phyloP scores from a whole-genome alignment of 805 yeast genomes.

The Myxozyma mucilagina region DNA sequence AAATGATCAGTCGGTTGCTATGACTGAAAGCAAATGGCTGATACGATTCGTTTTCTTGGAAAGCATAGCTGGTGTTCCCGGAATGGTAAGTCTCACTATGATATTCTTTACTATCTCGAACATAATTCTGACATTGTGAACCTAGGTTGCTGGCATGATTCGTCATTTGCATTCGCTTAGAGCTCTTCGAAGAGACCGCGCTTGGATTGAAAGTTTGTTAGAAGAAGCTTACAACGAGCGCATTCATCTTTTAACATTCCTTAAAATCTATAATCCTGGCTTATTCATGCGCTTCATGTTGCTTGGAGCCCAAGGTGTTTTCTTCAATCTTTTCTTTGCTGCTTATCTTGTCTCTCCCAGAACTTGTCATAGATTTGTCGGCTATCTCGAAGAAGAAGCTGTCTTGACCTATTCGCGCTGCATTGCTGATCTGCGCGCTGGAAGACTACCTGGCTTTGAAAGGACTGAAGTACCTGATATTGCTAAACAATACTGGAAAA shows the following conservation, averaged over 20 bases:
- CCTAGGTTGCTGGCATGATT: conserved; percentile 61
- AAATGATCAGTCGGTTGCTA: conserved; percentile 43
- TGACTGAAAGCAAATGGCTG: conserved; percentile 67
- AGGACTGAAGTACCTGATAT: conserved; percentile 54
- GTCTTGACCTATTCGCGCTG: conserved; percentile 67
- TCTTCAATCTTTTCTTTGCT: conserved; percentile 64
- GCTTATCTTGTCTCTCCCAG: conserved; percentile 59
- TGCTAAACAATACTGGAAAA: conserved; percentile 64
- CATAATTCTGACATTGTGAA: background rate
- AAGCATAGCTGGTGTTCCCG: conserved; percentile 78
- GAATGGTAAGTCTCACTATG: conserved; percentile 44
- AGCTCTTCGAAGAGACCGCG: conserved; percentile 63
- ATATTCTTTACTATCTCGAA: background rate
- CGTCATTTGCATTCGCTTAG: conserved; percentile 67
- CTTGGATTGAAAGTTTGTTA: conserved; percentile 70
- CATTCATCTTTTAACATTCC: conserved; percentile 71
- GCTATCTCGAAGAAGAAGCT: conserved; percentile 77
- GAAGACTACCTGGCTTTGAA: conserved; percentile 51
- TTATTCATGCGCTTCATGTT: conserved; percentile 56
- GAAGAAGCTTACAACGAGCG: conserved; percentile 80
- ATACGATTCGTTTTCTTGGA: conserved; percentile 62
- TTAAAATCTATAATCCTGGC: conserved; percentile 64
- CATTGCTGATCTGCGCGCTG: conserved; percentile 53
- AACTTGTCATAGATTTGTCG: conserved; percentile 73
- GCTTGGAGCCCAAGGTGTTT: conserved; percentile 68